These are phyloP conservation scores for Udeniomyces megalosporus DNA, from an alignment of 768 basidiomycete species.

Conservation along the genomic window DNA sequence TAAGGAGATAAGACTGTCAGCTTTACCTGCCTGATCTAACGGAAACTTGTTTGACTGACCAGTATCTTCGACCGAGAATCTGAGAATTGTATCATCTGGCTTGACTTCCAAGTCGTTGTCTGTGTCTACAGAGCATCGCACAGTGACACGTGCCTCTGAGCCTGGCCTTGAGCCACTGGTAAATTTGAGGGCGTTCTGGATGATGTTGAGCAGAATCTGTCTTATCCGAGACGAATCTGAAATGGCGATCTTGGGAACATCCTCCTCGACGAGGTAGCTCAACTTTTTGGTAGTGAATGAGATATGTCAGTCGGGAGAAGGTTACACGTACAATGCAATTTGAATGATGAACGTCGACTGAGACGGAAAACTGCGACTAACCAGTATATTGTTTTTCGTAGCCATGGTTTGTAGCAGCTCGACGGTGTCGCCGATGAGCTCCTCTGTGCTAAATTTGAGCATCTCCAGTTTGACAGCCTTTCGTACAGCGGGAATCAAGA, in stretches of 20 bases:
- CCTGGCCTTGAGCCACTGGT: too few species aligned
- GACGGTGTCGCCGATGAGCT: conserved; percentile 61
- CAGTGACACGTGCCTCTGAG: conserved; percentile 36
- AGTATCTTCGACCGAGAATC: conserved; percentile 37
- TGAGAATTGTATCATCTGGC: conserved; percentile 32
- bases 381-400: background rate
- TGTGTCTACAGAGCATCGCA: conserved; percentile 43
- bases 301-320: background rate
- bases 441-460: conserved; percentile 50
- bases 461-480: conserved; percentile 57
- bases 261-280: conserved; percentile 21
- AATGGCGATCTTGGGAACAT: conserved; percentile 56
- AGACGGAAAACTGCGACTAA: background rate
- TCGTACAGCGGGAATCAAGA: too few species aligned
- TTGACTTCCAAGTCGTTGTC: background rate
- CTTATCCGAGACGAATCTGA: conserved; percentile 53
- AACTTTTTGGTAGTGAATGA: too few species aligned
- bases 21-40: too few species aligned
- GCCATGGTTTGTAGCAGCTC: conserved; percentile 50
- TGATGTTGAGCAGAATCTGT: conserved; percentile 56
- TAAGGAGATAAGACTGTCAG: too few species aligned
- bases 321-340: background rate
- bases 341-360: too few species aligned
- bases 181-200: conserved; percentile 59
- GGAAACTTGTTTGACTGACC: background rate